A percentile compares a stretch with the other conserved stretches of the same genome.
These are phyloP conservation scores for Phyllosticta paracitricarpa DNA, from an alignment of 2,329 filamentous ascomycete genomes.

Conservation along the genomic window DNA sequence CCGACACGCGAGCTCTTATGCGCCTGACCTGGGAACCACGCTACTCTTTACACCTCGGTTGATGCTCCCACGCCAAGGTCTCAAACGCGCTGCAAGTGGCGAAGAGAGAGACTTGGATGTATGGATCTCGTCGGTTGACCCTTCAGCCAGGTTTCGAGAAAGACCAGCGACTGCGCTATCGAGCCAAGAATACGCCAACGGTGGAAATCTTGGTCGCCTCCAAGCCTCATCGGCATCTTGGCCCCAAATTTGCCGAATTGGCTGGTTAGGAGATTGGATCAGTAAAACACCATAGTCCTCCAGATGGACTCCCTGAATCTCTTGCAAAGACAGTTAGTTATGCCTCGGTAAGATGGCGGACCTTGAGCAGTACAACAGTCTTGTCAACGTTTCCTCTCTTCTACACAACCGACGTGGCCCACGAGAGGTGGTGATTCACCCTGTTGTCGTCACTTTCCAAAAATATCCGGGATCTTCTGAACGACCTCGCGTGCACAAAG, in stretches of 20 bases:
- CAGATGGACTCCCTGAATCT: no score
- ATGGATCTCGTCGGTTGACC: no score
- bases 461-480: not conserved
- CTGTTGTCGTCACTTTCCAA: not conserved
- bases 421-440: not conserved
- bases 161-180: no score
- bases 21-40: not conserved
- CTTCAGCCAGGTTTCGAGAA: no score
- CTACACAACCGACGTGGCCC: not conserved
- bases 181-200: no score
- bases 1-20: not conserved
- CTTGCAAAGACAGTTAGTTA: not conserved
- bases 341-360: not conserved
- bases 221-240: no score
- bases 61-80: not conserved
- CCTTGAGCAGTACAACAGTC: not conserved
- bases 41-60: not conserved
- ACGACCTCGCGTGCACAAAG: not conserved
- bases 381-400: not conserved
- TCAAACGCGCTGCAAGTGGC: not conserved
- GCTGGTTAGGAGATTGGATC: no score
- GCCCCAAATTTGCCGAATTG: no score
- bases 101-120: not conserved
- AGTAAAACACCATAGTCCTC: no score
- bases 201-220: no score